Percentiles rank a stretch among this genome's conserved stretches.
Evolutionary conservation across 2,329 filamentous ascomycete species (phyloP).

Genomic region (Colletotrichum chrysophilum): DNA sequence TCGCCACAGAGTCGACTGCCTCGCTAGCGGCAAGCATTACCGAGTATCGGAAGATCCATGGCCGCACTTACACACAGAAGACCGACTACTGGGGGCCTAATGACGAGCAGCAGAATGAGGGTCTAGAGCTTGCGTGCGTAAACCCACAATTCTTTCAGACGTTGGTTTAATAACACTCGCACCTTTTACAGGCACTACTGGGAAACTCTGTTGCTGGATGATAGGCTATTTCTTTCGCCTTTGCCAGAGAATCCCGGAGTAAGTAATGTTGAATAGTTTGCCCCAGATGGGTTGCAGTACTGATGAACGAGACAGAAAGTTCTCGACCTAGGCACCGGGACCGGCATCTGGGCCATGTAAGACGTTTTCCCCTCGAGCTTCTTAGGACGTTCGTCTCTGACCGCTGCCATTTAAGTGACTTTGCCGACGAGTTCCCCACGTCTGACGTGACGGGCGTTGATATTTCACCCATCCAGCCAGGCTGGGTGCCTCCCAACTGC

Average conservation of each 20-base stretch:
- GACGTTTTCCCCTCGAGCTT: not conserved
- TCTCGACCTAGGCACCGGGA: not conserved
- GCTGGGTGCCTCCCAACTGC: constrained; percentile 59
- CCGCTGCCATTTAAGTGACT: constrained; percentile 33
- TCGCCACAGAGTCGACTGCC: not conserved
- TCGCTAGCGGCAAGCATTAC: constrained; percentile 5
- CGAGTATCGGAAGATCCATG: constrained; percentile 13
- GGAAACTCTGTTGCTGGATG: not conserved
- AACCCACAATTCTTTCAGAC: accelerated
- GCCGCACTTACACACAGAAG: constrained; percentile 13
- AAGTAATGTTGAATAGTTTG: not conserved
- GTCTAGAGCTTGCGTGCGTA: constrained; percentile 11
- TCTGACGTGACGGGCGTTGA: constrained; percentile 56
- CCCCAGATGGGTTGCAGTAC: not conserved
- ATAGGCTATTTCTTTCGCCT: constrained; percentile 8
- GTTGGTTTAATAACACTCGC: not conserved
- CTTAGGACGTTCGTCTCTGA: not conserved
- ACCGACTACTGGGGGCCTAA: constrained; percentile 20
- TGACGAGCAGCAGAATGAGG: constrained; percentile 16
- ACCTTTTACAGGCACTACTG: not conserved
- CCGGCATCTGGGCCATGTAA: constrained; percentile 7
- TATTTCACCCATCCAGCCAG: constrained; percentile 60
- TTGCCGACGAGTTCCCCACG: constrained; percentile 45
- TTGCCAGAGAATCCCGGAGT: not conserved
- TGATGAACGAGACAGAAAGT: not conserved